Percentiles rank a stretch among this genome's conserved stretches.
Conservation (phyloP, 2,329 filamentous ascomycete genomes). For the Immersiporthe knoxdaviesiana region DNA sequence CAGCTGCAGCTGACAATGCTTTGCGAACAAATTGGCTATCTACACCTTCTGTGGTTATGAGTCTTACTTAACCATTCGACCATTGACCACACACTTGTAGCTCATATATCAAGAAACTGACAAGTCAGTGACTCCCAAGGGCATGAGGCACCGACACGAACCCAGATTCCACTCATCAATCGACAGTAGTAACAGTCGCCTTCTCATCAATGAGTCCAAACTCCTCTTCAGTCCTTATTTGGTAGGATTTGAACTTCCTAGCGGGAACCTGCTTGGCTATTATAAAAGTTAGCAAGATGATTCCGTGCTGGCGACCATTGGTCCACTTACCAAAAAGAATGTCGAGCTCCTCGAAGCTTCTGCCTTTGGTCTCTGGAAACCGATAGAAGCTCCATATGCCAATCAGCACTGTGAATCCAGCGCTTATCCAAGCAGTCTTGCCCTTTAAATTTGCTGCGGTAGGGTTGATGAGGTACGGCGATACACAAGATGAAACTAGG, state of each 20-base stretch:
- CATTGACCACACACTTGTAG: too few relatives aligned
- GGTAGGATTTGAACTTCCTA: slow-evolving; percentile 8
- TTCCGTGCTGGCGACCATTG: too few relatives aligned
- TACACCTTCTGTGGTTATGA: too few relatives aligned
- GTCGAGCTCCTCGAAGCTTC: slow-evolving; percentile 20
- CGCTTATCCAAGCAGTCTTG: slow-evolving; percentile 11
- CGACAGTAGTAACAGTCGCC: too few relatives aligned
- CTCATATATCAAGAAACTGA: too few relatives aligned
- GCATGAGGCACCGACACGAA: background rate
- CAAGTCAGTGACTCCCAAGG: background rate
- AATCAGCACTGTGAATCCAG: background rate
- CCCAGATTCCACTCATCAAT: background rate
- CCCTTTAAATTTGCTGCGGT: slow-evolving; percentile 12
- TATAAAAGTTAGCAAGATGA: too few relatives aligned
- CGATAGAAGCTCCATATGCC: slow-evolving; percentile 17
- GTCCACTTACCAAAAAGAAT: slow-evolving; percentile 16
- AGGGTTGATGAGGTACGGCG: slow-evolving; percentile 18
- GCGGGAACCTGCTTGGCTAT: slow-evolving; percentile 9
- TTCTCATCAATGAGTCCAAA: slow-evolving; percentile 4
- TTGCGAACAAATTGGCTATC: too few relatives aligned
- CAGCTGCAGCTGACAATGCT: too few relatives aligned
- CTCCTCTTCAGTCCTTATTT: slow-evolving; percentile 7
- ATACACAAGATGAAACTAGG: slow-evolving; percentile 3
- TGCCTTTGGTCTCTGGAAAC: slow-evolving; percentile 13
- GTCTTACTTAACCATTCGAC: too few relatives aligned